Evolutionary conservation across 2,329 filamentous ascomycete genomes (phyloP), one percentile per base, ranked within the genome.

Genomic region (Bisporella sp.): DNA sequence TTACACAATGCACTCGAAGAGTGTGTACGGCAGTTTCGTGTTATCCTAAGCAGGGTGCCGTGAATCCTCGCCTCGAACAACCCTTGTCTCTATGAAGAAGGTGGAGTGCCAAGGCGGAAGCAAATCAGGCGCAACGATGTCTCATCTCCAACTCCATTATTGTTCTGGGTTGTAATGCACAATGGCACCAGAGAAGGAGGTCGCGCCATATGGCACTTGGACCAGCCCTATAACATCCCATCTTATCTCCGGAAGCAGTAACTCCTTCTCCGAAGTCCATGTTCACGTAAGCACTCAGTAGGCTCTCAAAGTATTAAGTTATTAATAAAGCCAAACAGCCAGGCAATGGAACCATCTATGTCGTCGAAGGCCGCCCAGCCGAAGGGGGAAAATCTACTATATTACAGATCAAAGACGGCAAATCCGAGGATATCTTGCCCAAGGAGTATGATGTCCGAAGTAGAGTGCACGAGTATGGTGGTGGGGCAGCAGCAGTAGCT

Each of bases 401-500:
- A 39, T 65, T 77, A 6, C 69, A 76, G 57, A 59, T 72, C 31
- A 60, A 61, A 8, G 51, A 62, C 2, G 60, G 64, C 6, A 60
- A 62, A 3, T 56, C 59, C 11, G 65, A 62, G 29, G 69, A 76
- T 31, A 59, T 76, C 1, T 64, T 79, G 8, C 72, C 75, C 1
- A 57, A 57, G 3, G 60, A 69, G 0, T 72, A 72, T 55, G 73
- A 68, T 52, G 73, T 69, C 4, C 62, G 66, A 42, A 75, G 72
- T 30, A 66, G 61, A 1, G 71, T 79, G 12, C 76, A 80, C 53
- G 76, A 77, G 53, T 78, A 79, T 47, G 77, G 77, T 1, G 76
- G 75, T 8, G 69, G 69, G 3, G 64, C 73, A 0, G 72, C 72
- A 45, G 68, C 67, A 2, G 59, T 74, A 5, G 55, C 71, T 1